Evolutionary conservation across 345 rosid species (phyloP), one percentile per base, ranked within the genome.

Genomic region (Boechera divaricarpa): DNA sequence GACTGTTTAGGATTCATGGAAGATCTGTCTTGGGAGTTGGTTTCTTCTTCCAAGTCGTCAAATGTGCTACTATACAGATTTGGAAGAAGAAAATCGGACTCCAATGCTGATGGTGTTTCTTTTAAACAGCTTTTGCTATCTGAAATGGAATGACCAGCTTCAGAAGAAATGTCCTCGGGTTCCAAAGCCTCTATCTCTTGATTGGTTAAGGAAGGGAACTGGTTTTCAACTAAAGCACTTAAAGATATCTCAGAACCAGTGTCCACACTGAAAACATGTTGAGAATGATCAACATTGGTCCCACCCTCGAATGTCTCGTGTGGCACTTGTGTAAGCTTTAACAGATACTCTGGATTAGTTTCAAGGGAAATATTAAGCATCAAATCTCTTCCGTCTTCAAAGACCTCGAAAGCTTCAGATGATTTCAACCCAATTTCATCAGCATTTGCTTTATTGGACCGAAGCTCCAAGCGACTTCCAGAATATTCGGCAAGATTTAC

Each of bases 161-260:
- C 65, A 28, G 54, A 57, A 44, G 74, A 70, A 16, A 44, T 58
- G 21, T 12, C 31, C 24, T 70, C 45, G 24, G 54, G 33, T 58
- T 57, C 64, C 32, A 57, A 54, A 70, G 54, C 28, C 73, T 57
- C 60, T 10, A 35, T 54, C 77, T 64, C 71, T 32, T 73, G 64
- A 73, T 64, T 31, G 64, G 35, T 36, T 12, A 67, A 2, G 59
- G 73, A 57, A 35, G 60, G n/a, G 60, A 75, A 36, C 10, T 66
- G 73, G 59, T 67, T 52, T 66, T 75, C 78, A 15, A 75, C 66
- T 36, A 67, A 31, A 75, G 41, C 73, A 48, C 73, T 75, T n/a
- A 75, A 67, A 56, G 73, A 75, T 42, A 75, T 45, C 52, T 66
- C 78, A 45, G 78, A 67, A 26, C 18, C 73, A 47, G 78, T 56